Evolutionary conservation across 768 basidiomycete genomes (phyloP).

Genomic region (Sistotremastrum niveocremeum): DNA sequence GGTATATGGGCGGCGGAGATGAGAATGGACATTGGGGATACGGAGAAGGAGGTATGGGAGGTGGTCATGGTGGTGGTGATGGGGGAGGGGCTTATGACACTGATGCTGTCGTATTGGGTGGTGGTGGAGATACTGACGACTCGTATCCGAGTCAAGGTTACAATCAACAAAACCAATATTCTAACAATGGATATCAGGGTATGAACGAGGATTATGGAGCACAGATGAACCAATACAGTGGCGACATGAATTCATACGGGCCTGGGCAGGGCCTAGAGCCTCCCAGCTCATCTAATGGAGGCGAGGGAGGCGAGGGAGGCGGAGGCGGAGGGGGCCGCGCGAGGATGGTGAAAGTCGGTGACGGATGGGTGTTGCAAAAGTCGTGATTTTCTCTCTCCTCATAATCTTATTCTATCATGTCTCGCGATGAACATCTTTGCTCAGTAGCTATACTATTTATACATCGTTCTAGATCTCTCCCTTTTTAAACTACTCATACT

Average conservation of each 20-base stretch:
- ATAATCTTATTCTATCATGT: neutral
- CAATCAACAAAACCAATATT: constrained; percentile 5
- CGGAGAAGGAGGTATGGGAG: constrained; percentile 35
- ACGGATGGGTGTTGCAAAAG: constrained; percentile 57
- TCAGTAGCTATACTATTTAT: no score
- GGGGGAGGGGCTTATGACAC: constrained; percentile 21
- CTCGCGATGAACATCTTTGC: no score
- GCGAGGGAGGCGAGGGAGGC: neutral
- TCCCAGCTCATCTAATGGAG: neutral
- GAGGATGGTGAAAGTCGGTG: constrained; percentile 35
- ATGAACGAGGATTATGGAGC: neutral
- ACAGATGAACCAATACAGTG: neutral
- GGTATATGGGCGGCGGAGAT: constrained; percentile 18
- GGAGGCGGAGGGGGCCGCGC: constrained; percentile 4
- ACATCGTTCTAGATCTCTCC: no score
- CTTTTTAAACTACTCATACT: no score
- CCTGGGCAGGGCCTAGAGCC: no score
- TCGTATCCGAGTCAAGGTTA: constrained; percentile 33
- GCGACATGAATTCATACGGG: no score
- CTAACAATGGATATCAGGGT: no score
- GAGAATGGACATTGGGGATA: constrained; percentile 17
- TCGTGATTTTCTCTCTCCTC: neutral
- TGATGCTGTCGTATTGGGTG: constrained; percentile 10
- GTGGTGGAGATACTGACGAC: neutral
- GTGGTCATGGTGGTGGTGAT: constrained; percentile 22